Evolutionary conservation across 176 grass and related monocot species (phyloP).

Genomic region (Oryza glaberrima): DNA sequence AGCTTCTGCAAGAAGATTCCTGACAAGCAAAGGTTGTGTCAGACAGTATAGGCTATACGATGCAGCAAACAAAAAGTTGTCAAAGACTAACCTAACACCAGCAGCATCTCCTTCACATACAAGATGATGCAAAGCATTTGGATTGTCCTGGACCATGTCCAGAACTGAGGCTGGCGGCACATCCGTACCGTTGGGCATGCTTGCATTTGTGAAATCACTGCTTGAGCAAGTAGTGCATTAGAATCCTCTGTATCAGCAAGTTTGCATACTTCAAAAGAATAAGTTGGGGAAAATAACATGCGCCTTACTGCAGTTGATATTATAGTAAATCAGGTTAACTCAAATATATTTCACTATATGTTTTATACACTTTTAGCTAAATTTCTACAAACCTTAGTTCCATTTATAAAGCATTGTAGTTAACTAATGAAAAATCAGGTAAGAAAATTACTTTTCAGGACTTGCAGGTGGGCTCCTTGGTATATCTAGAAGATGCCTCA

Average conservation of each 20-base stretch:
- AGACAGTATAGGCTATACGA: slow-evolving; percentile 16
- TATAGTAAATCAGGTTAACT: background rate
- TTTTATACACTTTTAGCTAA: slow-evolving; percentile 24
- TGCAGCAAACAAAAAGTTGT: slow-evolving; percentile 25
- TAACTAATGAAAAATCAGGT: slow-evolving; percentile 33
- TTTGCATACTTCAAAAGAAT: slow-evolving; percentile 8
- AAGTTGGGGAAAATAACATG: slow-evolving; percentile 34
- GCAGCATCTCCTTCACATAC: slow-evolving; percentile 79
- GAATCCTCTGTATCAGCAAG: slow-evolving; percentile 31
- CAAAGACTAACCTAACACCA: slow-evolving; percentile 66
- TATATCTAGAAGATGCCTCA: slow-evolving; percentile 92
- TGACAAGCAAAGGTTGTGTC: slow-evolving; percentile 45
- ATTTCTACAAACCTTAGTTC: slow-evolving; percentile 32
- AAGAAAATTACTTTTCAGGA: slow-evolving; percentile 81
- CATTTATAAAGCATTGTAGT: slow-evolving; percentile 21
- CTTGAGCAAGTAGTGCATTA: slow-evolving; percentile 45
- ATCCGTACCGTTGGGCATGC: slow-evolving; percentile 57
- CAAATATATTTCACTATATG: slow-evolving; percentile 15
- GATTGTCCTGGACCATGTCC: slow-evolving; percentile 73
- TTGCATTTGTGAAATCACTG: slow-evolving; percentile 76
- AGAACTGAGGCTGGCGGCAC: slow-evolving; percentile 67
- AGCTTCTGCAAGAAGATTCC: slow-evolving; percentile 81
- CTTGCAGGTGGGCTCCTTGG: slow-evolving; percentile 86
- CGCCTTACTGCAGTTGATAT: slow-evolving; percentile 11
- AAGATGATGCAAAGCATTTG: slow-evolving; percentile 89